Evolutionary conservation across 257 asterid species (phyloP).

Genomic region (Solanum infundibuliforme): DNA sequence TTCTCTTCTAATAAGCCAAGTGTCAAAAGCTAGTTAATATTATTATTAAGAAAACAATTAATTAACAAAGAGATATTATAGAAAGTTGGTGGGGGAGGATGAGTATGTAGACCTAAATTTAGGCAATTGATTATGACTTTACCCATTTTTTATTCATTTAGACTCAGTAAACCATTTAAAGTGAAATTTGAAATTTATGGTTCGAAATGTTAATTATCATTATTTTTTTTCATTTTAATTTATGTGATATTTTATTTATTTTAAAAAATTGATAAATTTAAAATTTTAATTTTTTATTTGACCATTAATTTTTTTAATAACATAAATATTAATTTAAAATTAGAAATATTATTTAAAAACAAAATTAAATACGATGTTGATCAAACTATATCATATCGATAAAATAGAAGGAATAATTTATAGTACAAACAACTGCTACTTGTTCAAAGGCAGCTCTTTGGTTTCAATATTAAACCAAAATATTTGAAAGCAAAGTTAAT

Average conservation of each 20-base stretch:
- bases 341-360: accelerated
- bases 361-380: background rate
- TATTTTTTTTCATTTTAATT: background rate
- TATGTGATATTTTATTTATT: too few relatives aligned
- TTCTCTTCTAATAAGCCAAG: background rate
- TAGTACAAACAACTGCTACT: background rate
- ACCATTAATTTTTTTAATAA: background rate
- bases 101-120: background rate
- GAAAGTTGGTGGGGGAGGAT: background rate
- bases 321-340: background rate
- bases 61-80: background rate
- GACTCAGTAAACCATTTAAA: background rate
- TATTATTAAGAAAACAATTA: background rate
- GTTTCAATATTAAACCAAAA: background rate
- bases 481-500: background rate
- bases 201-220: background rate
- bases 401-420: background rate
- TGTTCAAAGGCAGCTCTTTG: background rate
- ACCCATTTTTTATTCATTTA: background rate
- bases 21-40: background rate
- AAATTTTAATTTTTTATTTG: background rate
- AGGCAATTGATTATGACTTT: background rate
- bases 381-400: too few relatives aligned
- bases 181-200: background rate
- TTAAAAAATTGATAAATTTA: too few relatives aligned